Evolutionary conservation across 768 basidiomycete species (phyloP).

Genomic region (Chalciporus sphaerocephalus): DNA sequence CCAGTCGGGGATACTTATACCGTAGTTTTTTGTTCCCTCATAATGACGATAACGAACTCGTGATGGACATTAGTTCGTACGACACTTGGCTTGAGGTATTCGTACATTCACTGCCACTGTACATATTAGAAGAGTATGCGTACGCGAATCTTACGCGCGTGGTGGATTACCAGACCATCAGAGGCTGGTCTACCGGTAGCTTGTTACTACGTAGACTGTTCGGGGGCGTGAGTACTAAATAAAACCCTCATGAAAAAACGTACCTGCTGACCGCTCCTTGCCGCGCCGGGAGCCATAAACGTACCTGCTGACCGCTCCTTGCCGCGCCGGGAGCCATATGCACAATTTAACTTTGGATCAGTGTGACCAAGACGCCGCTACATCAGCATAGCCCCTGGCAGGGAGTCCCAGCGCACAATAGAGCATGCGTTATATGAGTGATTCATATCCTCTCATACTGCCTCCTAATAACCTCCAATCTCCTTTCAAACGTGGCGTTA

Average conservation of each 20-base stretch:
- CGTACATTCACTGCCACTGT: too few relatives aligned
- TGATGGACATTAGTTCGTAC: background rate
- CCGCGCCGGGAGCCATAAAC: background rate
- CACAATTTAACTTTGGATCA: background rate
- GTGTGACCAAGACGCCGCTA: too few relatives aligned
- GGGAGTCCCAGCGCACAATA: too few relatives aligned
- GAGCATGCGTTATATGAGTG: too few relatives aligned
- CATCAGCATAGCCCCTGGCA: too few relatives aligned
- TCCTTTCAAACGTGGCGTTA: constrained; percentile 9
- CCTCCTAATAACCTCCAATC: constrained; percentile 7
- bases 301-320: too few relatives aligned
- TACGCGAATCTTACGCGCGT: background rate
- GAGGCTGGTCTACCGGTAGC: too few relatives aligned
- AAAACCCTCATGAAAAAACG: background rate
- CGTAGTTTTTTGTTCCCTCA: constrained; percentile 23
- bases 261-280: too few relatives aligned
- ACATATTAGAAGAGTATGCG: background rate
- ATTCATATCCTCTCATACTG: background rate
- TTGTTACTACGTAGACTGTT: too few relatives aligned
- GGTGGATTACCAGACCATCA: background rate
- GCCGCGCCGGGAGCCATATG: background rate
- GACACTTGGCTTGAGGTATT: background rate
- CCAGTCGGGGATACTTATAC: constrained; percentile 26
- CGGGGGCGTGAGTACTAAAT: background rate
- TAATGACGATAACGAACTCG: constrained; percentile 20